Percentiles rank a stretch among this genome's conserved stretches.
These are phyloP conservation scores for Monosporascus sp. DNA, from an alignment of 2,329 filamentous ascomycete species.

Conservation along the genomic window DNA sequence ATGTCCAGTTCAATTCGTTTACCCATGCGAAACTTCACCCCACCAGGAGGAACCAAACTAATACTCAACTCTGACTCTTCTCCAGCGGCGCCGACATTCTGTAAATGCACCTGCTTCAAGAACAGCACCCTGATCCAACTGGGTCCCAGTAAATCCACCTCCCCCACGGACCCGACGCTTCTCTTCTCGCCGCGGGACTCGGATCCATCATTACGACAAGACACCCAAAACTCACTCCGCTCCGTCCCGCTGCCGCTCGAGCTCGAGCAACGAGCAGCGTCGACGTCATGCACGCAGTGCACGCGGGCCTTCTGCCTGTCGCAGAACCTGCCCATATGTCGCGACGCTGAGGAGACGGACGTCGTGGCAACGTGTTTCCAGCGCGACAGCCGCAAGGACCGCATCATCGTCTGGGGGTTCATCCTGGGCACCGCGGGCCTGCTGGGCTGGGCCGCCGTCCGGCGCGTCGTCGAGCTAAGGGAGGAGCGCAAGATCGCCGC, in stretches of 20 bases:
- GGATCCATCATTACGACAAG: background rate
- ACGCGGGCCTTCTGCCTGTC: constrained; percentile 60
- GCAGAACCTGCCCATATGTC: constrained; percentile 57
- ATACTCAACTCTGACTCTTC: constrained; percentile 13
- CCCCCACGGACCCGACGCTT: constrained; percentile 11
- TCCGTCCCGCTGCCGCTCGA: constrained; percentile 12
- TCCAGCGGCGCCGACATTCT: constrained; percentile 57
- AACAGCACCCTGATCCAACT: constrained; percentile 64
- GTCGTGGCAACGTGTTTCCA: constrained; percentile 60
- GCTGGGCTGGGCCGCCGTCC: constrained; percentile 54
- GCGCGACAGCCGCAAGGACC: constrained; percentile 61
- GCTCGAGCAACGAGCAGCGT: constrained; percentile 27
- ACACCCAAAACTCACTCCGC: constrained; percentile 8
- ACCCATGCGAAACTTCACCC: no score
- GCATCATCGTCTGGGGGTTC: constrained; percentile 61
- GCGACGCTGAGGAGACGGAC: constrained; percentile 55
- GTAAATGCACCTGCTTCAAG: constrained; percentile 66
- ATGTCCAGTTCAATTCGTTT: constrained; percentile 4
- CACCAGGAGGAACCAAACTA: background rate
- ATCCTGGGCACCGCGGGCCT: constrained; percentile 53
- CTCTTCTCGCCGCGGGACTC: background rate
- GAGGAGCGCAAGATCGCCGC: constrained; percentile 18
- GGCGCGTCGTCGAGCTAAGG: constrained; percentile 40
- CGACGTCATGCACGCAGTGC: constrained; percentile 53
- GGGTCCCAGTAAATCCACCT: constrained; percentile 33